Evolutionary conservation across 306 rosid species (phyloP), one percentile per base, ranked within the genome.

Genomic region (Delonix regia): DNA sequence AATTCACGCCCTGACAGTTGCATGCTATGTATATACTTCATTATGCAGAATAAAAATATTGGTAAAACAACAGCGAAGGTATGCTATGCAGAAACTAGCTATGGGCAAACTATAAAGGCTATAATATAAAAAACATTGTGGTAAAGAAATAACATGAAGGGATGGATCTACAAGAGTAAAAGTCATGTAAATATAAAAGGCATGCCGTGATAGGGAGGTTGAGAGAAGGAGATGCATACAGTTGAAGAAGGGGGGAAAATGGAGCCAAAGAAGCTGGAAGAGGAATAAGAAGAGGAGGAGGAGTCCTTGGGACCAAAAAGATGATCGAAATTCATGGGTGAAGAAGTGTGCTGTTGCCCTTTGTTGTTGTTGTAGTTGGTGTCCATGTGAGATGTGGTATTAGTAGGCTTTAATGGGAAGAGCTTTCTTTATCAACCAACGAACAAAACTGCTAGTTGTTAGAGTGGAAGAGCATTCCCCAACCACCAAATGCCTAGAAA

Each of bases 251-350:
- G 90, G 6, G 97, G 95, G 55, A 92, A 94, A 73, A 92, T 88
- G 69, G 99, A 86, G 85, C 85, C 78, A 84, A 92, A 90, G 71
- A 89, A 24, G 72, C 88, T 86, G 76, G 86, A 55, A 41, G 96
- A 81, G 30, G 91, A 56, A 39, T 93, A 85, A 56, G 94, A 87
- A 68, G 85, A 59, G 27, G 90, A 48, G 61, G 94, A 68, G 2
- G 89, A 76, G 68, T 90, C 82, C 74, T 74, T 88, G 53, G 97
- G 97, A 48, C 97, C 98, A 85, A 94, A 94, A 81, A 92, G 94
- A 80, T 90, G 93, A 85, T 90, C 97, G 55, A 92, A 84, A 39
- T 80, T 81, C 64, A 68, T 70, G 48, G 89, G 48, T 12, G 91
- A 88, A 15, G 88, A 89, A 83, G 77, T 77, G 25, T 67, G 86